Evolutionary conservation across 192 early-diverging fungal genomes (phyloP).

Genomic region (Coemansia umbellata): DNA sequence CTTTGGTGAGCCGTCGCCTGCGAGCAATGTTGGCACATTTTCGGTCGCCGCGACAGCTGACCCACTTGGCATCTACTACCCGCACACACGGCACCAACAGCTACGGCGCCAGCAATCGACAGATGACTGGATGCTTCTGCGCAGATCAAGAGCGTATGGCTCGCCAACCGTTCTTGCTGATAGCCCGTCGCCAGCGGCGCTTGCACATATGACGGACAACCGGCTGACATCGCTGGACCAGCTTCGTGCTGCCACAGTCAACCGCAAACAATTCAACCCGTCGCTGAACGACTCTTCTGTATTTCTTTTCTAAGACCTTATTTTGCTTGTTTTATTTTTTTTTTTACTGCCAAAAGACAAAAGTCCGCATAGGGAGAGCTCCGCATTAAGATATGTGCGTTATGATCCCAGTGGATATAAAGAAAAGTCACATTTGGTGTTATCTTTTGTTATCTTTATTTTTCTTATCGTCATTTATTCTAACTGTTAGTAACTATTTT

Average conservation of each 20-base stretch:
- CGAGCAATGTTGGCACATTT: neutral
- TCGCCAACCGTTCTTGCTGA: neutral
- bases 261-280: conserved; percentile 1
- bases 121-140: conserved; percentile 31
- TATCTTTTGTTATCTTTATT: too few species aligned
- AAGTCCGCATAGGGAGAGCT: too few species aligned
- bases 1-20: neutral
- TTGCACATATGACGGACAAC: neutral
- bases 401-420: too few species aligned
- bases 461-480: too few species aligned
- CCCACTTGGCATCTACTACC: conserved; percentile 15
- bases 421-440: too few species aligned
- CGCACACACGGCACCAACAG: conserved; percentile 27
- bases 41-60: conserved; percentile 1
- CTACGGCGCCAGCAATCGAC: conserved; percentile 43
- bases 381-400: too few species aligned
- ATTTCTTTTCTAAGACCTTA: neutral
- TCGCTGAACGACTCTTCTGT: conserved; percentile 1
- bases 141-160: conserved; percentile 1
- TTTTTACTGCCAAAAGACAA: neutral
- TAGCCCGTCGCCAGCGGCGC: neutral
- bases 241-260: conserved; percentile 2
- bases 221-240: neutral
- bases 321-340: neutral
- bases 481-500: too few species aligned